Evolutionary conservation across 306 rosid genomes (phyloP).

Genomic region (Elaeagnus macrophylla): DNA sequence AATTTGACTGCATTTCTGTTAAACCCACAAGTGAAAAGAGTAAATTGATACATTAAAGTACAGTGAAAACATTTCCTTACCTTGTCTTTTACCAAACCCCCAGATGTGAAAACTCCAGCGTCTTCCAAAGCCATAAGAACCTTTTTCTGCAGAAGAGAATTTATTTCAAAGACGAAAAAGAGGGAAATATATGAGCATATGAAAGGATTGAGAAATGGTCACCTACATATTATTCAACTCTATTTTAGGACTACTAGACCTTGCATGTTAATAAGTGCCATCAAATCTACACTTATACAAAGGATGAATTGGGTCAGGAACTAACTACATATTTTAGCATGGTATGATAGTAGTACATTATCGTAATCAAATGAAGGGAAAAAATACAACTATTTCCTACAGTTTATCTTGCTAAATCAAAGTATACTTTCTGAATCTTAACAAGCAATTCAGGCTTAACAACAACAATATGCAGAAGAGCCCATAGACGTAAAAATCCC

Average conservation of each 20-base stretch:
- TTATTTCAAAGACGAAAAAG: conserved; percentile 11
- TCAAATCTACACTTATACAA: neutral
- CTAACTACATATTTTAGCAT: neutral
- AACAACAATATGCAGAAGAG: neutral
- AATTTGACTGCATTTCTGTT: too few species aligned
- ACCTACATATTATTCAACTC: neutral
- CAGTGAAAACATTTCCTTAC: conserved; percentile 15
- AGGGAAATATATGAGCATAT: neutral
- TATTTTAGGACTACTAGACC: neutral
- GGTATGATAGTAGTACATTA: too few species aligned
- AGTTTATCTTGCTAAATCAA: neutral
- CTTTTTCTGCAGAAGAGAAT: conserved; percentile 53
- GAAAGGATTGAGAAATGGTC: neutral
- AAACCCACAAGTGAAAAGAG: too few species aligned
- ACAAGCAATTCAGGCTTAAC: neutral
- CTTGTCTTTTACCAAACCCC: conserved; percentile 90
- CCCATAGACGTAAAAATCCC: neutral
- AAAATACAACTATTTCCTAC: neutral
- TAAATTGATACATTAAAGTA: neutral
- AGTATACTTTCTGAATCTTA: neutral
- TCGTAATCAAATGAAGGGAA: neutral
- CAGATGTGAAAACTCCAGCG: conserved; percentile 81
- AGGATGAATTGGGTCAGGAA: neutral
- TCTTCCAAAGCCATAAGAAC: conserved; percentile 79
- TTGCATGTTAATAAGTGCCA: neutral